Evolutionary conservation across 352 stramenopile genomes (phyloP).

Genomic region (Plasmopara halstedii): DNA sequence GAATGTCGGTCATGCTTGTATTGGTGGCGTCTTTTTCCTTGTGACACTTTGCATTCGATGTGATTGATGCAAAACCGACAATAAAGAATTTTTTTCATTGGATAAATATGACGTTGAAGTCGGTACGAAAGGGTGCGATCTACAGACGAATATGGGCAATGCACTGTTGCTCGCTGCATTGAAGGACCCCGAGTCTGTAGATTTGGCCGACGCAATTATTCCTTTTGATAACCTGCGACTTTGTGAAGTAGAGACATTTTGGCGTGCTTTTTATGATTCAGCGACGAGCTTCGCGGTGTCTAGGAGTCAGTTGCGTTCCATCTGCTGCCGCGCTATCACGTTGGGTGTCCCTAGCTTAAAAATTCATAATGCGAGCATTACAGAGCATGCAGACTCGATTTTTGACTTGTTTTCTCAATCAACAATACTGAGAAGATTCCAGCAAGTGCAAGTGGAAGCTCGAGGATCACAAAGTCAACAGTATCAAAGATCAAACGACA

Average conservation of each 20-base stretch:
- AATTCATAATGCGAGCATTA: constrained; percentile 29
- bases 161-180: constrained; percentile 41
- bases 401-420: constrained; percentile 54
- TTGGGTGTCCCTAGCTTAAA: constrained; percentile 26
- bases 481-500: constrained; percentile 5
- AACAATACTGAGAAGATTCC: constrained; percentile 14
- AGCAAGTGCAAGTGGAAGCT: constrained; percentile 10
- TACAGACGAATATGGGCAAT: constrained; percentile 42
- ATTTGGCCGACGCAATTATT: constrained; percentile 46
- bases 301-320: constrained; percentile 43
- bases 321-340: constrained; percentile 46
- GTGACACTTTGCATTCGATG: background rate
- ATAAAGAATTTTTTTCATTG: constrained; percentile 5
- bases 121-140: constrained; percentile 23
- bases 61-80: no score
- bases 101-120: constrained; percentile 2
- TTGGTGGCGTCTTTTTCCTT: constrained; percentile 29
- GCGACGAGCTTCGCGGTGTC: constrained; percentile 64
- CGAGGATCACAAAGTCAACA: constrained; percentile 12
- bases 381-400: constrained; percentile 37
- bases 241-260: constrained; percentile 69
- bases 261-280: constrained; percentile 79
- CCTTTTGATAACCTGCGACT: constrained; percentile 72
- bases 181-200: constrained; percentile 33
- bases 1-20: constrained; percentile 72